Evolutionary conservation across 2,329 filamentous ascomycete species (phyloP).

Genomic region (Phyllosticta ampelicida): DNA sequence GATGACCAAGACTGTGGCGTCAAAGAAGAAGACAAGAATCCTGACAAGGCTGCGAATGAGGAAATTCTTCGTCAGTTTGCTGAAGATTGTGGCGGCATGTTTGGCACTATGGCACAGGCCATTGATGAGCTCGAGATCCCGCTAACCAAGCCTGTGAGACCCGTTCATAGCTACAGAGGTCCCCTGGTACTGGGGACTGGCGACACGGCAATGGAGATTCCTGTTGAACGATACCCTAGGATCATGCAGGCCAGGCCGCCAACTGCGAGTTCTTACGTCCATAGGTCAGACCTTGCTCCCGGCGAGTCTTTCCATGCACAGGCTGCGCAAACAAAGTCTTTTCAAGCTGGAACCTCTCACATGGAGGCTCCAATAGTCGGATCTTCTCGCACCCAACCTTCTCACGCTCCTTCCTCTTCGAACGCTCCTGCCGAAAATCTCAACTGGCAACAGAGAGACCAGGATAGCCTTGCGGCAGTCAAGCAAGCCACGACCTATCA

Average conservation of each 20-base stretch:
- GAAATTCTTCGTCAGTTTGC: conserved; percentile 51
- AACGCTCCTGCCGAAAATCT: conserved; percentile 24
- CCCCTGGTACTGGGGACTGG: conserved; percentile 68
- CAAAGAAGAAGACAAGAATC: conserved; percentile 58
- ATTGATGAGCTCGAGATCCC: conserved; percentile 70
- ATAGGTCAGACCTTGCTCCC: conserved; percentile 33
- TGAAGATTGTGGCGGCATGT: conserved; percentile 53
- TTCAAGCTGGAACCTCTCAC: conserved; percentile 14
- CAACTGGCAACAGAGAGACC: conserved; percentile 17
- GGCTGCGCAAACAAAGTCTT: too few relatives aligned
- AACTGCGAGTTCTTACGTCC: conserved; percentile 66
- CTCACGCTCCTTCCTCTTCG: too few relatives aligned
- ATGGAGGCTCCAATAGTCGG: not conserved
- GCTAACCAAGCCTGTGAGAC: conserved; percentile 61
- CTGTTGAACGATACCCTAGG: conserved; percentile 83
- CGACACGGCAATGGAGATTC: conserved; percentile 65
- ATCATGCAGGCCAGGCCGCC: conserved; percentile 66
- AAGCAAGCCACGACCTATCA: conserved; percentile 70
- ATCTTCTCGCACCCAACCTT: not conserved
- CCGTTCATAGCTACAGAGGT: conserved; percentile 71
- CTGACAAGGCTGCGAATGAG: conserved; percentile 57
- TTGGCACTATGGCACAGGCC: conserved; percentile 79
- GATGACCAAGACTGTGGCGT: conserved; percentile 82
- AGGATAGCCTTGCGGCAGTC: conserved; percentile 52
- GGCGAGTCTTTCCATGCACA: too few relatives aligned